These are phyloP conservation scores for Novymonas esmeraldas DNA, from an alignment of 208 protist species.

Conservation along the genomic window DNA sequence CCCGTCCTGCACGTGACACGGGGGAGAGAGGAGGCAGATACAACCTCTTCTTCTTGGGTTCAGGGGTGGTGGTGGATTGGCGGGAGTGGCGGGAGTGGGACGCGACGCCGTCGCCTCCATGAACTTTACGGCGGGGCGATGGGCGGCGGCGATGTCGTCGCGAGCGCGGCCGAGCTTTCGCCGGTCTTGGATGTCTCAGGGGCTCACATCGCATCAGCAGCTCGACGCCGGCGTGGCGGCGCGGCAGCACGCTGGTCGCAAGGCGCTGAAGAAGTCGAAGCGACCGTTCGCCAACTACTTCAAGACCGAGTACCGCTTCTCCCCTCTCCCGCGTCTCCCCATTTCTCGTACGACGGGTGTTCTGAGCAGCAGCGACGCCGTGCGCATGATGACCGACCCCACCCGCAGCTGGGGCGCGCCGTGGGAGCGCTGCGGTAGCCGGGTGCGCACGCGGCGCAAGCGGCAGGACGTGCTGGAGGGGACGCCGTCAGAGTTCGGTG, in stretches of 20 bases:
- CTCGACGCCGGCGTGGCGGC: slow-evolving; percentile 79
- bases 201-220: slow-evolving; percentile 73
- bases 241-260: slow-evolving; percentile 69
- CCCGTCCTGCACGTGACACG: too few species aligned
- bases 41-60: too few species aligned
- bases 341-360: slow-evolving; percentile 30
- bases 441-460: slow-evolving; percentile 41
- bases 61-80: too few species aligned
- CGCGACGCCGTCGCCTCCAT: too few species aligned
- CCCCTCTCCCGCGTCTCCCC: slow-evolving; percentile 30
- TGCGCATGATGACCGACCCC: slow-evolving; percentile 70
- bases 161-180: slow-evolving; percentile 32
- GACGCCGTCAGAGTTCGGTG: slow-evolving; percentile 55
- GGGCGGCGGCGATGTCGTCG: slow-evolving; percentile 17
- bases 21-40: too few species aligned
- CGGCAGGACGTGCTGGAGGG: slow-evolving; percentile 78
- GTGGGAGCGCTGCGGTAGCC: slow-evolving; percentile 50
- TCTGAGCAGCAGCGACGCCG: slow-evolving; percentile 49
- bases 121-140: slow-evolving; percentile 17
- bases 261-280: slow-evolving; percentile 71
- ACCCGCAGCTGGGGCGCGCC: slow-evolving; percentile 51
- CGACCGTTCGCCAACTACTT: slow-evolving; percentile 86
- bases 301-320: slow-evolving; percentile 58
- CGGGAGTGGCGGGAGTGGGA: too few species aligned
- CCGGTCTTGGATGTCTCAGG: slow-evolving; percentile 57